These are phyloP conservation scores for Exophiala aquamarina DNA, from an alignment of 2,329 filamentous ascomycete genomes.

Conservation along the genomic window DNA sequence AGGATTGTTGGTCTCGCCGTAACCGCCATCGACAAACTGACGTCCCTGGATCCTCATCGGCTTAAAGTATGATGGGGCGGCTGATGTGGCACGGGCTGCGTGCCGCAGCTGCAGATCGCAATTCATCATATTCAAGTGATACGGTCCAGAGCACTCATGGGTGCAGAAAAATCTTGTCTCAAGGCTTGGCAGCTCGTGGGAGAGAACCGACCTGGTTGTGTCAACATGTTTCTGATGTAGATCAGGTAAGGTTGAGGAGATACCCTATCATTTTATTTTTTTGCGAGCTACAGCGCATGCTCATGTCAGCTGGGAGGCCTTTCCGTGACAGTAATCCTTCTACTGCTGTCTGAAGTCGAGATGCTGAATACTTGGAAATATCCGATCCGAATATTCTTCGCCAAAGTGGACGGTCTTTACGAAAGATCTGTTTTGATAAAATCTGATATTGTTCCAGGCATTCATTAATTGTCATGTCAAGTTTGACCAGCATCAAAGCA, in stretches of 20 bases:
- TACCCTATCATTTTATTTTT: conserved; percentile 17
- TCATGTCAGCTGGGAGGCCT: conserved; percentile 10
- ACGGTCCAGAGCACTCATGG: conserved; percentile 21
- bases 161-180: conserved; percentile 25
- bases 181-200: conserved; percentile 17
- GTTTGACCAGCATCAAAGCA: conserved; percentile 49
- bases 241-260: neutral
- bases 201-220: conserved; percentile 14
- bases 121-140: conserved; percentile 13
- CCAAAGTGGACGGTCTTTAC: conserved; percentile 14
- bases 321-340: conserved; percentile 17
- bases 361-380: conserved; percentile 19
- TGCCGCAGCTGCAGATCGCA: conserved; percentile 21
- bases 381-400: conserved; percentile 18
- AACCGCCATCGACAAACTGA: conserved; percentile 22
- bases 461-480: conserved; percentile 46
- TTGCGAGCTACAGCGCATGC: conserved; percentile 9
- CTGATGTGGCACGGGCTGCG: conserved; percentile 25
- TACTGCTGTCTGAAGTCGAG: conserved; percentile 15
- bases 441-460: conserved; percentile 43
- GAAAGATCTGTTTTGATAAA: conserved; percentile 32
- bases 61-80: conserved; percentile 25
- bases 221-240: neutral
- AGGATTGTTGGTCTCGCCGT: conserved; percentile 25
- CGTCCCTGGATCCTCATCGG: conserved; percentile 20